Base-by-base conservation (phyloP, 2,329 filamentous ascomycete genomes). In the Colletotrichum incanum region DNA sequence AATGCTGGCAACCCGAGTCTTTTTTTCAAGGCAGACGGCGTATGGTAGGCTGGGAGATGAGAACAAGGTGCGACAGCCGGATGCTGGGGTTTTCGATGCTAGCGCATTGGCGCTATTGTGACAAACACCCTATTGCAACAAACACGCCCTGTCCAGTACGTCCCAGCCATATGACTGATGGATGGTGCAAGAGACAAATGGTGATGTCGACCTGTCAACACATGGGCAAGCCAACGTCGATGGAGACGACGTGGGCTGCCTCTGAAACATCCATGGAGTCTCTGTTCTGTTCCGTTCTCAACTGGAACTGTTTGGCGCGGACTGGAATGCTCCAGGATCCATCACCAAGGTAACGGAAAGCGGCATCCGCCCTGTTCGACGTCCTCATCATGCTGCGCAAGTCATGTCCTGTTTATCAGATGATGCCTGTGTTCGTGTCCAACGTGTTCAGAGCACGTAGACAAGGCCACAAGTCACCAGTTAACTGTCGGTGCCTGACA, bases 221-320 rank as follows among this genome's bases (percentile, higher is more conserved):
- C 52, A 55, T 18, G 20, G 20, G n/a, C 16, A 3, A 37, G 43
- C 43, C 28, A 5, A 26, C 37, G n/a, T 18, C 58, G n/a, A 39
- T 14, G 45, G 43, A 23, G 18, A 20, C 39, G 58, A n/a, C 9
- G 59, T 12, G 20, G 39, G 18, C 55, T 43, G 37, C 41, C 31
- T 71, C 64, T 61, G 64, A 56, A 61, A 67, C 56, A 47, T 58
- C 39, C 55, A 43, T 14, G 37, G 43, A 37, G 43, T 50, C 45
- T 47, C 39, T 18, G 28, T 37, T 39, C 55, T 54, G 55, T 56
- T n/a, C 39, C 63, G 63, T 31, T 60, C 39, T 45, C 39, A 6
- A 60, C 31, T 23, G 3, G 8, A 28, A 37, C 16, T 34, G 28
- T 23, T 26, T 60, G 26, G 41, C 23, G 28, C 39, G 31, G 56